These are phyloP conservation scores for Emergomyces africanus DNA, from an alignment of 2,329 filamentous ascomycete species.

Conservation along the genomic window DNA sequence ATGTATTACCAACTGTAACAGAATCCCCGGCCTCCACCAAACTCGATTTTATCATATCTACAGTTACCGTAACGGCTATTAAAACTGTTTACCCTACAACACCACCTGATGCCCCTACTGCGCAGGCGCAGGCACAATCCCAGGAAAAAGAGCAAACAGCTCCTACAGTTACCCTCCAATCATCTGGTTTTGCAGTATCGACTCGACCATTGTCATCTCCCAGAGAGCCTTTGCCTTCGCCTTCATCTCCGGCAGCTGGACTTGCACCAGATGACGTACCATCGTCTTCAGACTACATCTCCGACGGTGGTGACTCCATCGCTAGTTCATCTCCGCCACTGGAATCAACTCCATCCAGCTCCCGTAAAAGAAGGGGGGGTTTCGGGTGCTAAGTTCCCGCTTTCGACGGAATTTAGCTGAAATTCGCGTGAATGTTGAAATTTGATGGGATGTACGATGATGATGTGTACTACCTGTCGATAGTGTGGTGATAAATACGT, in stretches of 20 bases:
- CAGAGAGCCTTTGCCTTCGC: neutral
- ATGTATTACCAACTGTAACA: neutral
- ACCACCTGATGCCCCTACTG: neutral
- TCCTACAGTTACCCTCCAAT: neutral
- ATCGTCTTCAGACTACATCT: neutral
- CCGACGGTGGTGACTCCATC: neutral
- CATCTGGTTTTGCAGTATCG: neutral
- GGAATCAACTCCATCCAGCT: neutral
- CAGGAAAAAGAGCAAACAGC: neutral
- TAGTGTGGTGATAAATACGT: neutral
- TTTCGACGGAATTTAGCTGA: neutral
- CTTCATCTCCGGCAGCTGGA: neutral
- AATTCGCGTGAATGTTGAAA: neutral
- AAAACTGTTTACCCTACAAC: neutral
- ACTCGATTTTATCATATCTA: neutral
- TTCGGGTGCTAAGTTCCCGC: neutral
- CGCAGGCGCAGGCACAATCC: neutral
- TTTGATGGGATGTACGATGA: neutral
- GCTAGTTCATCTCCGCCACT: neutral
- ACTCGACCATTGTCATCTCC: neutral
- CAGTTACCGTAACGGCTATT: neutral
- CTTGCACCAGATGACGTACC: neutral
- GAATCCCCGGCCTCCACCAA: neutral
- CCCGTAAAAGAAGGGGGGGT: neutral
- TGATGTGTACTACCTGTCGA: neutral